Evolutionary conservation across 106 monocot species (phyloP).

Genomic region (Allium fistulosum): DNA sequence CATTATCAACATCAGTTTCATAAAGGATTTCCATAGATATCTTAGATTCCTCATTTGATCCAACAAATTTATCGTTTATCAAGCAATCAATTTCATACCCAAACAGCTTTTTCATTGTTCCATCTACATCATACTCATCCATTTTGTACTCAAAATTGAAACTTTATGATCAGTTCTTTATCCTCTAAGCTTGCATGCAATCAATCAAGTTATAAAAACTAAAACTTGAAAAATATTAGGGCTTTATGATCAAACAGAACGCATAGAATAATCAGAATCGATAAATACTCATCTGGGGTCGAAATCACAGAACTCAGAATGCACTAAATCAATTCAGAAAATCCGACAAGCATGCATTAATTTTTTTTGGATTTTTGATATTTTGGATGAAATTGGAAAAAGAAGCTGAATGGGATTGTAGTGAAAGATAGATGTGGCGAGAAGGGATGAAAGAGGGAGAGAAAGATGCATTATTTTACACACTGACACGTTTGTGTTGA

Average conservation of each 20-base stretch:
- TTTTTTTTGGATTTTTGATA: neutral
- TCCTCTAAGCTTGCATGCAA: neutral
- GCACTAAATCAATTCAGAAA: neutral
- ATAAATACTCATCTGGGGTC: neutral
- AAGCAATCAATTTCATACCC: slow-evolving; percentile 24
- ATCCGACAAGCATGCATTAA: neutral
- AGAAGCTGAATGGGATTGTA: neutral
- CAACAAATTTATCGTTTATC: slow-evolving; percentile 19
- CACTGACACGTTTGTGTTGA: neutral
- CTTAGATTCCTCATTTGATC: slow-evolving; percentile 37
- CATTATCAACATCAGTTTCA: neutral
- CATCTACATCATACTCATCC: slow-evolving; percentile 17
- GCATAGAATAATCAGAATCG: neutral
- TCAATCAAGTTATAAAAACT: neutral
- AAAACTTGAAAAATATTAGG: neutral
- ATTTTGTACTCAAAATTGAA: slow-evolving; percentile 2
- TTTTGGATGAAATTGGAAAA: neutral
- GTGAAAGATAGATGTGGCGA: neutral
- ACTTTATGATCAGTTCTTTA: neutral
- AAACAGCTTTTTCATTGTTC: slow-evolving; percentile 34
- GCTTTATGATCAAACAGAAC: neutral
- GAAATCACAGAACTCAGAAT: neutral
- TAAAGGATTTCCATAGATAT: slow-evolving; percentile 48
- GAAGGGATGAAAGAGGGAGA: neutral
- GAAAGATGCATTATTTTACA: neutral